Evolutionary conservation across 2,329 filamentous ascomycete species (phyloP), one percentile per base, ranked within the genome.

Genomic region (Talaromyces verruculosus): DNA sequence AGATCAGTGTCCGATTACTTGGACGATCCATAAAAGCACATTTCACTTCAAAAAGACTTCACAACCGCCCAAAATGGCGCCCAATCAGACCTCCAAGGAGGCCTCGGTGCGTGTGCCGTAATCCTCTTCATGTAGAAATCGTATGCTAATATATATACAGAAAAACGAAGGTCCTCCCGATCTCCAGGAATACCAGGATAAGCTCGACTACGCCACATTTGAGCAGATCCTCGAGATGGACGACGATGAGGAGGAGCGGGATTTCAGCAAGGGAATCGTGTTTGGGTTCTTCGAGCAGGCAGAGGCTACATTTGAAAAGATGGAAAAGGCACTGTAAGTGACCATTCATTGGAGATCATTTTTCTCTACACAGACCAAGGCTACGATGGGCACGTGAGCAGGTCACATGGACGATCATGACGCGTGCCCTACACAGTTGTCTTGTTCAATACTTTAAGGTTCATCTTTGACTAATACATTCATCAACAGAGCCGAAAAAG

Each of bases 161-260:
- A 63, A 66, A 37, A 64, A 66, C 10, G 80, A 84, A 68, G 81
- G 79, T 63, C 76, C 78, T 66, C 77, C 81, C 65, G 82, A 79
- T 68, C 77, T 88, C 73, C 83, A 84, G 67, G 87, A 91, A 67
- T 87, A 92, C 70, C 88, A 87, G 67, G 91, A 95, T 70, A 84
- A 85, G 75, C 89, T 99, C 79, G 94, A 98, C 78, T 81, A 84
- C 68, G 77, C 80, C 64, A 96, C 93, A 65, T 99, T 99, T 74
- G 88, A 89, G 73, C 95, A 98, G 83, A 98, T 99, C 77, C 87
- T 98, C 69, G 95, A 98, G 80, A 97, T 99, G 94, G 95, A 99
- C 78, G 95, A 98, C 69, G 91, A 91, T 69, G 90, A 89, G 11
- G 91, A 94, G 69, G 91, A 94, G 69, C 86, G 89, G 72, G 92